Base-by-base conservation (phyloP, 768 basidiomycete species). In the Clitopilus passeckerianus region DNA sequence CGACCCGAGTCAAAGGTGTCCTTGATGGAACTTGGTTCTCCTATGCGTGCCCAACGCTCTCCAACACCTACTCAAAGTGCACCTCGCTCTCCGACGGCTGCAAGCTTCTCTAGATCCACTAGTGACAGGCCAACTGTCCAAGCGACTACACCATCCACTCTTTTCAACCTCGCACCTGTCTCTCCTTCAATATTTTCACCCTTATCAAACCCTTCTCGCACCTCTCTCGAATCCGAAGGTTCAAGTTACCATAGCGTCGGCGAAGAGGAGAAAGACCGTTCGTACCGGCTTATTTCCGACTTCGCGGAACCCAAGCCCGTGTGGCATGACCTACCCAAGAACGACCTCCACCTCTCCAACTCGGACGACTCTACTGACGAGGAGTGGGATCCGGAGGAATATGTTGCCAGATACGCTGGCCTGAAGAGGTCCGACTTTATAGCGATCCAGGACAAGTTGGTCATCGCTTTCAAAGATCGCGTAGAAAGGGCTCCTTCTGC, bases 171-270 rank as follows among this genome's bases (percentile, higher is more conserved):
- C 27, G 77, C 75, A 50, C 71, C 81, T 34, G 81, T 81, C 34
- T 81, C 84, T 57, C 80, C 82, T 1, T 79, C 88, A 55, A 75
- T 87, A n/a, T 80, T 93, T 56, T 86, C 87, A 35, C 86, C 89
- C 4, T 72, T 89, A 16, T 81, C 80, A 15, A 92, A 86, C 62
- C 89, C 89, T 6, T 93, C 91, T 27, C 81, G 86, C 27, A 89
- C 90, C 14, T 93, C 92, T 6, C 73, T 93, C 20, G 89, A 86
- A 60, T 92, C 91, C 9, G 80, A 79, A 34, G 90, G 92, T 15
- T 94, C 92, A 2, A 93, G 92, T 71, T 93, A 90, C 70, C 91
- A 93, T 68, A 91, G 91, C 4, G 86, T 81, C 81, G 89, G 91
- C 58, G 85, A 74, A 20, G 84, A 86, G 27, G 57, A 73, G 63